These are phyloP conservation scores for Letharia columbiana DNA, from an alignment of 495 filamentous ascomycete species.

Conservation along the genomic window DNA sequence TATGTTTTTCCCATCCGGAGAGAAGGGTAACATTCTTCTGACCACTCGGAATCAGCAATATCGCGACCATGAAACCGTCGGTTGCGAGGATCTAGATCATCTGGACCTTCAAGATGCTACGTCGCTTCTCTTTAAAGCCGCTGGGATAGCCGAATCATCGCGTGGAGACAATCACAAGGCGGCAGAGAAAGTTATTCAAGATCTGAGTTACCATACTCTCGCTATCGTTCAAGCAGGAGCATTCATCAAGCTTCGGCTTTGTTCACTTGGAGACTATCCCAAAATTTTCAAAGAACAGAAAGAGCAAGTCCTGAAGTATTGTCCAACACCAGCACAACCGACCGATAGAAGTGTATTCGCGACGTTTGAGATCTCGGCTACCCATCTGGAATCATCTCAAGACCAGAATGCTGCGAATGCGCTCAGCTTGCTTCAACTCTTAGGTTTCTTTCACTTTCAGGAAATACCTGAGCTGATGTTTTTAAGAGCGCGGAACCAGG, in stretches of 20 bases:
- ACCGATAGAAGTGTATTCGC: conserved; percentile 25
- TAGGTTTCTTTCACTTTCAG: conserved; percentile 25
- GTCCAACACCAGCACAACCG: conserved; percentile 2
- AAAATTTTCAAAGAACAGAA: neutral
- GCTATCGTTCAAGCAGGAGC: conserved; percentile 18
- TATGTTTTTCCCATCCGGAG: conserved; percentile 30
- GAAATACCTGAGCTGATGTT: neutral
- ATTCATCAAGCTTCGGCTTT: neutral
- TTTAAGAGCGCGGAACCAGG: neutral
- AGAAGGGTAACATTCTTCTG: conserved; percentile 32
- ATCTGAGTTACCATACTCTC: conserved; percentile 14
- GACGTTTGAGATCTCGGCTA: conserved; percentile 30
- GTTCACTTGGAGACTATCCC: conserved; percentile 14
- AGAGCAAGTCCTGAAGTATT: conserved; percentile 5
- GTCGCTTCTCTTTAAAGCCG: conserved; percentile 28
- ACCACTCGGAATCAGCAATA: conserved; percentile 35
- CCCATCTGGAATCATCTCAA: conserved; percentile 20
- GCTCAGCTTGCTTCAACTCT: conserved; percentile 25
- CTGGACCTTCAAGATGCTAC: conserved; percentile 29
- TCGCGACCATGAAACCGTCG: conserved; percentile 26
- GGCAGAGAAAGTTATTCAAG: neutral
- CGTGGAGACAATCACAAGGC: neutral
- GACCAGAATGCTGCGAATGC: conserved; percentile 21
- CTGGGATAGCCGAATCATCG: conserved; percentile 4
- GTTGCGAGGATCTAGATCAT: conserved; percentile 24